Evolutionary conservation across 768 basidiomycete genomes (phyloP).

Genomic region (Macrolepiota fuliginosa): DNA sequence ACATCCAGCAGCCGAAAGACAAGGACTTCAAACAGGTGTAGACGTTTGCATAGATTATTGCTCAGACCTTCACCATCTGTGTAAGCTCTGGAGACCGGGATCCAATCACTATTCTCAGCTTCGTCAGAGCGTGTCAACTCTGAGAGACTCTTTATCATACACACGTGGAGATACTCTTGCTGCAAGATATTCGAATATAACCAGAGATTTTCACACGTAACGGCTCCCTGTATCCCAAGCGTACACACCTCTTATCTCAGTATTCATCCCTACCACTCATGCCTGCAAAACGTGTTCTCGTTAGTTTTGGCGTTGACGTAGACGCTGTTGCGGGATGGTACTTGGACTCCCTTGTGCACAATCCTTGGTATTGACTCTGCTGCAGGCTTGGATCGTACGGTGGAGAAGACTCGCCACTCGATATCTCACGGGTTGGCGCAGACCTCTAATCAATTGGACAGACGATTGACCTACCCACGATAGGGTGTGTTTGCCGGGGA

Average conservation of each 20-base stretch:
- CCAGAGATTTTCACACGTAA: not conserved
- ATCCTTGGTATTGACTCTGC: not conserved
- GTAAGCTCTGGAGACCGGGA: not conserved
- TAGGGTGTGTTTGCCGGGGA: slow-evolving; percentile 75
- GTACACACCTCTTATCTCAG: not conserved
- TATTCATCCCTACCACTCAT: slow-evolving; percentile 25
- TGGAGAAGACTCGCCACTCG: slow-evolving; percentile 68
- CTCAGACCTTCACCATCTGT: not conserved
- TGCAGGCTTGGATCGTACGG: slow-evolving; percentile 72
- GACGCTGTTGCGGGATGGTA: slow-evolving; percentile 79
- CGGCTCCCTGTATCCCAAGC: not conserved
- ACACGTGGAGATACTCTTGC: not conserved
- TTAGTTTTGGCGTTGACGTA: slow-evolving; percentile 70
- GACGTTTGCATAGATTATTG: not conserved
- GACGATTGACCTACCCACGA: not conserved
- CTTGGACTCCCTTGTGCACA: not conserved
- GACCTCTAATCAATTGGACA: not conserved
- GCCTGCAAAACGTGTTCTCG: slow-evolving; percentile 52
- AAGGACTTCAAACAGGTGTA: not conserved
- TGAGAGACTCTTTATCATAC: not conserved
- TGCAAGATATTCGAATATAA: not conserved
- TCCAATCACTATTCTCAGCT: not conserved
- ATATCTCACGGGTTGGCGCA: slow-evolving; percentile 59
- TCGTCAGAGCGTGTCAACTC: not conserved
- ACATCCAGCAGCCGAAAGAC: not conserved